Conservation (phyloP, 805 yeast genomes). For the Wickerhamiella parazyma region DNA sequence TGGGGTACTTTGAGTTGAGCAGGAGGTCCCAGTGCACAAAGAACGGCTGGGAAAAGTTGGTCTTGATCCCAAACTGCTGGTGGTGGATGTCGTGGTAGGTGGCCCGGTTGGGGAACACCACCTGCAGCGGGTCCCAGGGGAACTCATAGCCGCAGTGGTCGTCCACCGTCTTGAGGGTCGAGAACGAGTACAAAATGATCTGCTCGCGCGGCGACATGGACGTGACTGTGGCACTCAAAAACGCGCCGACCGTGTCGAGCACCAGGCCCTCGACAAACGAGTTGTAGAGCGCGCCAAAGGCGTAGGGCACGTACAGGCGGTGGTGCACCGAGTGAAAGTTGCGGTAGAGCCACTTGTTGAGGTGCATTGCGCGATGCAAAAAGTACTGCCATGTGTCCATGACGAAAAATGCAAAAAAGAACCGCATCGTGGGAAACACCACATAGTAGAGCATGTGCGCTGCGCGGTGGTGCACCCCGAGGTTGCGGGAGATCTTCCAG, state of each 20-base stretch:
- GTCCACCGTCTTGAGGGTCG: constrained; percentile 92
- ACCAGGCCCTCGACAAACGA: constrained; percentile 89
- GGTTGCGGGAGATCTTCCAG: constrained; percentile 33
- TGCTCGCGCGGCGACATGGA: constrained; percentile 65
- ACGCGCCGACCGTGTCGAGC: constrained; percentile 86
- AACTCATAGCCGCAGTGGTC: constrained; percentile 97
- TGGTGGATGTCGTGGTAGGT: constrained; percentile 96
- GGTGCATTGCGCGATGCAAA: constrained; percentile 81
- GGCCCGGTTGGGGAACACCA: constrained; percentile 85
- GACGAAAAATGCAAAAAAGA: constrained; percentile 51
- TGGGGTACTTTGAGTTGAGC: constrained; percentile 58
- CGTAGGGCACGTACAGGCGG: constrained; percentile 87
- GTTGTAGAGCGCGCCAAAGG: constrained; percentile 90
- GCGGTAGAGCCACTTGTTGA: constrained; percentile 59
- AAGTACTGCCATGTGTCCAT: constrained; percentile 94
- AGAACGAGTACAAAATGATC: constrained; percentile 60
- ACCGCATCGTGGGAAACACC: constrained; percentile 46
- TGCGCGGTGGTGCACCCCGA: constrained; percentile 21
- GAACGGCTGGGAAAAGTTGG: constrained; percentile 91
- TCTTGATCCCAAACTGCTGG: constrained; percentile 88
- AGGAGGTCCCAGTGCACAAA: constrained; percentile 84
- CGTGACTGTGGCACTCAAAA: constrained; percentile 54
- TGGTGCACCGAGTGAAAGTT: constrained; percentile 91
- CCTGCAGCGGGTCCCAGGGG: constrained; percentile 84
- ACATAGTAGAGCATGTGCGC: constrained; percentile 46